Evolutionary conservation across 2,329 filamentous ascomycete genomes (phyloP), one percentile per base, ranked within the genome.

Genomic region (Zymoseptoria pseudotritici): DNA sequence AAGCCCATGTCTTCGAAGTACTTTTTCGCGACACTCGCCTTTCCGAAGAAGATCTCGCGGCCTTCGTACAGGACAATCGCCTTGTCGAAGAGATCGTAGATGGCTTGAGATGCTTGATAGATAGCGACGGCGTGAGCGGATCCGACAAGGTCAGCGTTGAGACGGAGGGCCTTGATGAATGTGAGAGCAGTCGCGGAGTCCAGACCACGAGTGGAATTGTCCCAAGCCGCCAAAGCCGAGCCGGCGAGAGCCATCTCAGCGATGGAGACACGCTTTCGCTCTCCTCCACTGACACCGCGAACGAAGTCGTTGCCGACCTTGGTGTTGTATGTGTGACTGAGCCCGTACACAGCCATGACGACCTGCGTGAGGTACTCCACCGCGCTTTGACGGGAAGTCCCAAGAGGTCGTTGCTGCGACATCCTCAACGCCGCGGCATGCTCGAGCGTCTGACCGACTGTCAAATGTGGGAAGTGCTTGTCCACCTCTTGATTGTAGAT

Each of bases 11-110:
- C 75, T 66, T 85, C 82, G 61, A 92, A 91, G 72, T 85, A 91
- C 0, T 71, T 71, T 66, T 81, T 85, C 0, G 88, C 89, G 2
- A 77, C 71, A 5, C 67, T 70, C 0, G 84, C 82, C 0, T 83
- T 82, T 0, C 89, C 90, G 63, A 87, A 92, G 75, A 85, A 93
- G 63, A 92, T 92, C 69, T 92, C 83, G 0, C 86, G 81, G 0
- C 89, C 90, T 69, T 91, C 86, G 68, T 92, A 91, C 0, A 92
- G 76, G 0, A 93, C 86, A 0, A 85, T 80, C 0, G 83, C 84
- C 70, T 91, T 91, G 74, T 93, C 88, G 66, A 93, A 92, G 17
- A 85, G 75, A 58, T 86, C 82, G 67, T 86, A 86, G 13, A 85
- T 76, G 9, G 73, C 73, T 61, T 79, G 75, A 51, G 70, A 72